Evolutionary conservation across 352 stramenopile species (phyloP).

Genomic region (Hyphochytrium catenoides): DNA sequence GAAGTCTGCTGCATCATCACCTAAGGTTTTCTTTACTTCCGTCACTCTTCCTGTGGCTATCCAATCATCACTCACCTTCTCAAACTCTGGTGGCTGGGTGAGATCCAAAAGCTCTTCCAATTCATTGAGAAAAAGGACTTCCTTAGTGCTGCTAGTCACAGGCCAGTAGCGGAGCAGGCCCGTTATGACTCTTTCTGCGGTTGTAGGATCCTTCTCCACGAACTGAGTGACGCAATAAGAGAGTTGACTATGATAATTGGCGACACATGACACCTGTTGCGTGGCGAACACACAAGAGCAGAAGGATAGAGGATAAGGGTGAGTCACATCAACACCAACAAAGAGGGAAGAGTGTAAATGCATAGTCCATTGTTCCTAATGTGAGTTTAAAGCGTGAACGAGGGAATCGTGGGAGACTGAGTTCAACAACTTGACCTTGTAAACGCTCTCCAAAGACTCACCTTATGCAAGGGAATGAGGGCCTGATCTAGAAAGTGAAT

Average conservation of each 20-base stretch:
- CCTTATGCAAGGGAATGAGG: constrained; percentile 92
- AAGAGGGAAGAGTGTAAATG: too few relatives aligned
- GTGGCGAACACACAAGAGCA: not conserved
- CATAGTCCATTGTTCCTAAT: too few relatives aligned
- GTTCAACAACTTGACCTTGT: too few relatives aligned
- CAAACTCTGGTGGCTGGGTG: constrained; percentile 53
- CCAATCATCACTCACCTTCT: constrained; percentile 10
- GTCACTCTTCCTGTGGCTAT: too few relatives aligned
- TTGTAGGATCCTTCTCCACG: constrained; percentile 94
- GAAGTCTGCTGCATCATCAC: too few relatives aligned
- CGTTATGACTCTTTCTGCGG: constrained; percentile 74
- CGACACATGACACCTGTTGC: constrained; percentile 57
- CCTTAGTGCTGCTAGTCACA: constrained; percentile 69
- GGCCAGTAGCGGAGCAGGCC: constrained; percentile 84
- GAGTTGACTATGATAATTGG: constrained; percentile 92
- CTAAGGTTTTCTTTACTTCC: too few relatives aligned
- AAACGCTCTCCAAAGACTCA: constrained; percentile 3
- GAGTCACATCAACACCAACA: too few relatives aligned
- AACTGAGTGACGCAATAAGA: constrained; percentile 99
- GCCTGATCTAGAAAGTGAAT: constrained; percentile 77
- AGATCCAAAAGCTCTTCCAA: constrained; percentile 96
- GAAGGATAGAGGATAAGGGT: not conserved
- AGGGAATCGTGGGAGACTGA: too few relatives aligned
- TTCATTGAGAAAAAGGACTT: constrained; percentile 89
- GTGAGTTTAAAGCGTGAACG: too few relatives aligned